Evolutionary conservation across 2,329 filamentous ascomycete genomes (phyloP).

Genomic region (Cladosporium sp.): DNA sequence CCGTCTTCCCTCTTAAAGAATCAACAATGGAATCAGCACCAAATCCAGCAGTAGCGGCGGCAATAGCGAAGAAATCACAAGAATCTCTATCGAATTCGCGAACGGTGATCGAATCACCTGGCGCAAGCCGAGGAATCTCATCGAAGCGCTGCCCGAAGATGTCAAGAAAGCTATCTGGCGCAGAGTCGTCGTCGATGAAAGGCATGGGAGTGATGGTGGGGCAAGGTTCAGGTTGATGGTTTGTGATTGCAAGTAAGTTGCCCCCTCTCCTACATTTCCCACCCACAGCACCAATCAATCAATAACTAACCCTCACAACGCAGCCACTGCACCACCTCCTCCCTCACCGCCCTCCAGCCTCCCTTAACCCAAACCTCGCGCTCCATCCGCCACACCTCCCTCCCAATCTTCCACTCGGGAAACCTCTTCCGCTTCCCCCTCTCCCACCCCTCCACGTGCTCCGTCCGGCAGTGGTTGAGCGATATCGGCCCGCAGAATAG

Average conservation of each 20-base stretch:
- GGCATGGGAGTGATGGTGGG: too few relatives aligned
- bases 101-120: background rate
- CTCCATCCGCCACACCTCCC: background rate
- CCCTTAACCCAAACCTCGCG: constrained; percentile 2
- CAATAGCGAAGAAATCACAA: background rate
- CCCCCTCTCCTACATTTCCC: background rate
- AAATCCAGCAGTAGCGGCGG: too few relatives aligned
- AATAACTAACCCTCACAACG: background rate
- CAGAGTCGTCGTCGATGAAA: background rate
- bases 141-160: background rate
- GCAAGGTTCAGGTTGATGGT: constrained; percentile 5
- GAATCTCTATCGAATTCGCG: background rate
- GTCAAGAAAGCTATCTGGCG: constrained; percentile 4
- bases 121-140: background rate
- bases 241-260: constrained; percentile 6
- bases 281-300: background rate
- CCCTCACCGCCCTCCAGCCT: background rate
- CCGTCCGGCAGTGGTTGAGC: constrained; percentile 1
- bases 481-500: background rate
- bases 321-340: background rate
- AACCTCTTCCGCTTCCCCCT: background rate
- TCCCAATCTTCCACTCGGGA: constrained; percentile 4
- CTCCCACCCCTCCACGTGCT: background rate
- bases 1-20: too few relatives aligned
- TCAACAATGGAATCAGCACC: too few relatives aligned